Conservation (phyloP, 148 eudicot genomes). For the Nyssa sinensis region DNA sequence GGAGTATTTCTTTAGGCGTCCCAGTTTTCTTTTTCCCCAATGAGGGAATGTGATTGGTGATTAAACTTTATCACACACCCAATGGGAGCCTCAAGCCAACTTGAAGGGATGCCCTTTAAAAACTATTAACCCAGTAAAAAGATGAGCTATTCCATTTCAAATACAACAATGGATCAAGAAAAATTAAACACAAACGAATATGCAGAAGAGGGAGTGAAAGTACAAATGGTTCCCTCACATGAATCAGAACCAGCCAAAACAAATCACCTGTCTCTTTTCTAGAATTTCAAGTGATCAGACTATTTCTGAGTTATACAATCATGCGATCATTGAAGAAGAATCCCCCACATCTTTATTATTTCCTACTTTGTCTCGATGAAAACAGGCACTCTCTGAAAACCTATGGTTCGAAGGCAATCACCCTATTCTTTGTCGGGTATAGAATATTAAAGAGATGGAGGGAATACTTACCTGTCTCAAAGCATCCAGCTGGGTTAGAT, state of each 20-base stretch:
- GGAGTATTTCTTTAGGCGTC: neutral
- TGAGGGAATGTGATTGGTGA: neutral
- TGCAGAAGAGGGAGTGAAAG: neutral
- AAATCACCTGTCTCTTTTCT: conserved; percentile 7
- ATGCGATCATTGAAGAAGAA: conserved; percentile 16
- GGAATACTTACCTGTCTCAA: conserved; percentile 31
- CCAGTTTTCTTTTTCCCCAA: neutral
- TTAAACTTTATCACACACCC: neutral
- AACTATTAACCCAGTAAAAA: neutral
- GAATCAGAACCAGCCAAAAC: conserved; percentile 19
- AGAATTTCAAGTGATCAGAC: conserved; percentile 13
- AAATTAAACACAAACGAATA: no score
- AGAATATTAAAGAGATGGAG: conserved; percentile 6
- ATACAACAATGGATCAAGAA: neutral
- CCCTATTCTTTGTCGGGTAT: no score
- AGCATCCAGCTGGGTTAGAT: conserved; percentile 18
- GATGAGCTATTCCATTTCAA: neutral
- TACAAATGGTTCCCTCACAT: conserved; percentile 12
- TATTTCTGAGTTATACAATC: conserved; percentile 23
- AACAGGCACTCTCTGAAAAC: conserved; percentile 14
- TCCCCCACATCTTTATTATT: conserved; percentile 23
- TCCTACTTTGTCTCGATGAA: conserved; percentile 11
- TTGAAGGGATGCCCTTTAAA: neutral
- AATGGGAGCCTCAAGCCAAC: neutral
- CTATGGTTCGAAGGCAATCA: neutral